These are phyloP conservation scores for Penstemon newberryi DNA, from an alignment of 257 asterid genomes.

Conservation along the genomic window DNA sequence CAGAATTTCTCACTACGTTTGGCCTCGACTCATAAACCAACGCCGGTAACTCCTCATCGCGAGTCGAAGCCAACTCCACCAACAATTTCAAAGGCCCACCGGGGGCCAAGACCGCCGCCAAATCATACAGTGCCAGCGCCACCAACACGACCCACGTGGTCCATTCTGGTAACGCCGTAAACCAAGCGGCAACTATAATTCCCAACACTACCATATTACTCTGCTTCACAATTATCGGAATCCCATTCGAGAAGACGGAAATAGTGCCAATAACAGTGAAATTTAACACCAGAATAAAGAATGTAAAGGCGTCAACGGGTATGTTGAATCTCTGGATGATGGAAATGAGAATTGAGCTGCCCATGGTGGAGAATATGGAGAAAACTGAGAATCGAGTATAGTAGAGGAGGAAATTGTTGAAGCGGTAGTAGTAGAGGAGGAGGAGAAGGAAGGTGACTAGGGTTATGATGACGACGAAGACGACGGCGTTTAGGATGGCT, in stretches of 20 bases:
- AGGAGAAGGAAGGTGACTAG: constrained; percentile 74
- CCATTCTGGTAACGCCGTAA: constrained; percentile 90
- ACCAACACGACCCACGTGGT: constrained; percentile 91
- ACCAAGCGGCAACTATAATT: constrained; percentile 90
- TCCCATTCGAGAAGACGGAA: constrained; percentile 69
- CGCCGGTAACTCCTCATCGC: constrained; percentile 92
- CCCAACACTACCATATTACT: constrained; percentile 76
- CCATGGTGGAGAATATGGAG: constrained; percentile 69
- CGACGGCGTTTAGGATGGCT: constrained; percentile 70
- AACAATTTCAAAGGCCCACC: constrained; percentile 92
- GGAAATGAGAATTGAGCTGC: constrained; percentile 71
- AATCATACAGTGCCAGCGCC: constrained; percentile 84
- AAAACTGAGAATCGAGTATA: constrained; percentile 88
- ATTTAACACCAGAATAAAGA: constrained; percentile 56
- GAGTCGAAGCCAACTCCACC: constrained; percentile 83
- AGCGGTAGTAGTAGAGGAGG: constrained; percentile 85
- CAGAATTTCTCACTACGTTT: constrained; percentile 39
- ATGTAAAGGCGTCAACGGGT: constrained; percentile 77
- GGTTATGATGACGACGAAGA: constrained; percentile 69
- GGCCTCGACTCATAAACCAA: constrained; percentile 91
- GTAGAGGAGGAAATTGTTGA: constrained; percentile 69
- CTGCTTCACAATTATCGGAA: constrained; percentile 81
- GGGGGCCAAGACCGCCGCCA: constrained; percentile 86
- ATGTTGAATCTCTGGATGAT: constrained; percentile 62
- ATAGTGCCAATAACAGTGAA: constrained; percentile 71